These are phyloP conservation scores for Thermochaetoides dissita DNA, from an alignment of 2,329 filamentous ascomycete genomes.

Conservation along the genomic window DNA sequence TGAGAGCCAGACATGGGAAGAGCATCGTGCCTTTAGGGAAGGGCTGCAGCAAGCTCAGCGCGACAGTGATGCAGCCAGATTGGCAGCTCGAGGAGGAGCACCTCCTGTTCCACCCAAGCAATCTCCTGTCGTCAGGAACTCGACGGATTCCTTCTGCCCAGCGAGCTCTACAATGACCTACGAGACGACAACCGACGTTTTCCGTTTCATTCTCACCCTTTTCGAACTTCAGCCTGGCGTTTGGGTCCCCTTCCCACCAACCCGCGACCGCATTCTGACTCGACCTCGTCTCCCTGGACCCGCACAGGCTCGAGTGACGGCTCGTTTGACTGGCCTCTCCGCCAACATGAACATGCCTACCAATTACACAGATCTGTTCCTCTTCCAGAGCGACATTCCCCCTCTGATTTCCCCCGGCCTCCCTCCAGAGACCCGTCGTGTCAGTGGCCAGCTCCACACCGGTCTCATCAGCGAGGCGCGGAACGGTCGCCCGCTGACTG, in stretches of 20 bases:
- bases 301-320: constrained; percentile 49
- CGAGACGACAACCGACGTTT: constrained; percentile 47
- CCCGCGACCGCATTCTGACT: constrained; percentile 48
- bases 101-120: constrained; percentile 26
- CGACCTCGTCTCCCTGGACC: constrained; percentile 56
- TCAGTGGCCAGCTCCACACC: constrained; percentile 31
- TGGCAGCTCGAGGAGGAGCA: constrained; percentile 8
- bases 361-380: neutral
- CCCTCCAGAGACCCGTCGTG: constrained; percentile 30
- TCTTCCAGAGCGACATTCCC: constrained; percentile 23
- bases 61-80: constrained; percentile 32
- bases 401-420: constrained; percentile 24
- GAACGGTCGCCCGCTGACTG: constrained; percentile 28
- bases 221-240: constrained; percentile 11
- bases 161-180: constrained; percentile 40
- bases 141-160: constrained; percentile 36
- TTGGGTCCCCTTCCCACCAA: constrained; percentile 38
- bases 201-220: constrained; percentile 50
- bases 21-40: constrained; percentile 24
- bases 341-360: constrained; percentile 1
- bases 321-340: constrained; percentile 16
- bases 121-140: constrained; percentile 20
- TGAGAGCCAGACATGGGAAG: constrained; percentile 4
- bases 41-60: constrained; percentile 36
- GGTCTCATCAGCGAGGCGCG: constrained; percentile 37